These are phyloP conservation scores for Selenicereus undatus DNA, from an alignment of 148 eudicot genomes.

Conservation along the genomic window DNA sequence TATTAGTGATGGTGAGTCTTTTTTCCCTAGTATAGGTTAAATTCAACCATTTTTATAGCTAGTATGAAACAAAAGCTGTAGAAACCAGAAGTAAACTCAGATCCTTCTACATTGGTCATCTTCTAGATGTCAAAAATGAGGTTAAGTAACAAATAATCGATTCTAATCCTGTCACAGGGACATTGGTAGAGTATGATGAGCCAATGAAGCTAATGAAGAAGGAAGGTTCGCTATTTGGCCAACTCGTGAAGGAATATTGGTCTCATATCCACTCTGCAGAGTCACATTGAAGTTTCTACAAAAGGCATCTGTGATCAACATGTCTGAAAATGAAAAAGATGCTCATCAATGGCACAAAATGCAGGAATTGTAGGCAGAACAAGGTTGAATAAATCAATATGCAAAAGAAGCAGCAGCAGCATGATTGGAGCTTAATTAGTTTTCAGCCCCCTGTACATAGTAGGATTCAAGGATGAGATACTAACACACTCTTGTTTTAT, in stretches of 20 bases:
- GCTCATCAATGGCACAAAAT: not conserved
- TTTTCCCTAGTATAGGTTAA: not conserved
- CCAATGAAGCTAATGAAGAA: conserved; percentile 71
- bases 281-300: conserved; percentile 30
- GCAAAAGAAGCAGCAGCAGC: not conserved
- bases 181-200: conserved; percentile 74
- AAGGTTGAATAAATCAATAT: not conserved
- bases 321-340: not conserved
- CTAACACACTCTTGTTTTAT: too few species aligned
- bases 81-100: too few species aligned
- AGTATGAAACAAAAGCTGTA: too few species aligned
- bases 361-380: not conserved
- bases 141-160: not conserved
- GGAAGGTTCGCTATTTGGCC: conserved; percentile 71
- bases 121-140: not conserved
- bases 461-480: too few species aligned
- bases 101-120: too few species aligned
- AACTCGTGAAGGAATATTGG: conserved; percentile 90
- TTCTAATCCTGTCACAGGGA: conserved; percentile 39
- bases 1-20: conserved; percentile 67
- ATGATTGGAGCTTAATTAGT: not conserved
- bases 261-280: conserved; percentile 71
- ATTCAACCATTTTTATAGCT: too few species aligned
- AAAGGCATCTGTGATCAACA: not conserved
- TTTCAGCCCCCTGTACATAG: too few species aligned